These are phyloP conservation scores for Penicillium fuscoglaucum DNA, from an alignment of 2,329 filamentous ascomycete species.

Conservation along the genomic window DNA sequence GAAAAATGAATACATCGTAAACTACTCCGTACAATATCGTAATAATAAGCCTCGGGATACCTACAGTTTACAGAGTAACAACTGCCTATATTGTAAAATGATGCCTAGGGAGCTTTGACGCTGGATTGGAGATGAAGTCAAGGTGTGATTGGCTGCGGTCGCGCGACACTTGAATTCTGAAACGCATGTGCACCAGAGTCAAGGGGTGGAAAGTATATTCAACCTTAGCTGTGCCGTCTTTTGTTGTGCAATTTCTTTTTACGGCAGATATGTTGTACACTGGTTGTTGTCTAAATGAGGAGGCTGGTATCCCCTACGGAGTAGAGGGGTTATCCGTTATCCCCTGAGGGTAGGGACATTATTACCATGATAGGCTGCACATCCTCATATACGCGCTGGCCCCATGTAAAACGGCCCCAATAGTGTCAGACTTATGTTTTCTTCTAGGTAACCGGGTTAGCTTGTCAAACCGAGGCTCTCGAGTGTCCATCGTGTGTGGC, in stretches of 20 bases:
- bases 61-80: neutral
- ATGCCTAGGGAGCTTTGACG: conserved; percentile 11
- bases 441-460: neutral
- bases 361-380: conserved; percentile 10
- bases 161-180: conserved; percentile 13
- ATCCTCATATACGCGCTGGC: conserved; percentile 19
- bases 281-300: neutral
- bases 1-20: neutral
- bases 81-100: neutral
- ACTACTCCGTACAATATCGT: neutral
- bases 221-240: neutral
- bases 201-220: neutral
- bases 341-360: conserved; percentile 9
- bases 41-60: neutral
- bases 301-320: conserved; percentile 15
- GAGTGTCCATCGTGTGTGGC: neutral
- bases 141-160: conserved; percentile 14
- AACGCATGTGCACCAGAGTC: conserved; percentile 6
- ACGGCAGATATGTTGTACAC: neutral
- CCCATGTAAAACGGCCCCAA: conserved; percentile 1
- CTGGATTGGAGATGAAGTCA: neutral
- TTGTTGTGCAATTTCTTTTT: neutral
- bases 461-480: neutral
- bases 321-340: neutral
- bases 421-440: neutral